phyloP scores from a whole-genome alignment of 2,329 filamentous ascomycete genomes.

The Periconia macrospinosa region DNA sequence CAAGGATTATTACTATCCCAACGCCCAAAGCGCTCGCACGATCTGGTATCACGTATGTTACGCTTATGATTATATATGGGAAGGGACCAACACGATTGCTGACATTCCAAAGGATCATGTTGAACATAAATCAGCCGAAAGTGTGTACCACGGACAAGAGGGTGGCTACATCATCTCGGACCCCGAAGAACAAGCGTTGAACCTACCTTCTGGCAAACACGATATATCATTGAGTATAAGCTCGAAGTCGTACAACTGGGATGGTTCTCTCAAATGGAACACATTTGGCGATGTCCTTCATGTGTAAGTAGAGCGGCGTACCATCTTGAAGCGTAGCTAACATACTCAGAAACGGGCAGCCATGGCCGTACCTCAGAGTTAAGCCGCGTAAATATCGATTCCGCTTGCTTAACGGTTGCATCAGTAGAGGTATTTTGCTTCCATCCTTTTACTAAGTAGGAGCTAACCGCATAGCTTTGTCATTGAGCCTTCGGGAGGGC shows the following conservation, averaged over 20 bases:
- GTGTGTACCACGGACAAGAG: constrained; percentile 60
- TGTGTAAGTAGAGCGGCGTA: constrained; percentile 33
- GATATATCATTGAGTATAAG: constrained; percentile 57
- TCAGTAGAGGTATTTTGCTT: constrained; percentile 24
- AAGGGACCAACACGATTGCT: neutral
- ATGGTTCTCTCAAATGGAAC: constrained; percentile 54
- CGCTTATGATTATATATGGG: neutral
- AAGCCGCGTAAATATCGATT: constrained; percentile 63
- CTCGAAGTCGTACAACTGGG: constrained; percentile 56
- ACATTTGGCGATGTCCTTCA: constrained; percentile 60
- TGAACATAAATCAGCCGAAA: constrained; percentile 51
- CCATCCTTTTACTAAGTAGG: neutral
- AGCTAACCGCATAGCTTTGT: constrained; percentile 43
- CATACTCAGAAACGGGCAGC: constrained; percentile 52
- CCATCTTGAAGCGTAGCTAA: constrained; percentile 1
- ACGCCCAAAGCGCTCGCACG: constrained; percentile 55
- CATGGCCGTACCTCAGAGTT: constrained; percentile 61
- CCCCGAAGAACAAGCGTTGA: constrained; percentile 51
- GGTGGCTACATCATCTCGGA: constrained; percentile 60
- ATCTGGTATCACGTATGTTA: constrained; percentile 53
- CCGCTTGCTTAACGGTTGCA: constrained; percentile 52
- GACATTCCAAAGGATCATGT: constrained; percentile 39
- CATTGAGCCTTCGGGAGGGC: constrained; percentile 50
- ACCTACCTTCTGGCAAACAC: constrained; percentile 55
- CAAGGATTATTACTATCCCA: constrained; percentile 67